Conservation (phyloP, 129 eudicot species). For the Centaurea solstitialis region DNA sequence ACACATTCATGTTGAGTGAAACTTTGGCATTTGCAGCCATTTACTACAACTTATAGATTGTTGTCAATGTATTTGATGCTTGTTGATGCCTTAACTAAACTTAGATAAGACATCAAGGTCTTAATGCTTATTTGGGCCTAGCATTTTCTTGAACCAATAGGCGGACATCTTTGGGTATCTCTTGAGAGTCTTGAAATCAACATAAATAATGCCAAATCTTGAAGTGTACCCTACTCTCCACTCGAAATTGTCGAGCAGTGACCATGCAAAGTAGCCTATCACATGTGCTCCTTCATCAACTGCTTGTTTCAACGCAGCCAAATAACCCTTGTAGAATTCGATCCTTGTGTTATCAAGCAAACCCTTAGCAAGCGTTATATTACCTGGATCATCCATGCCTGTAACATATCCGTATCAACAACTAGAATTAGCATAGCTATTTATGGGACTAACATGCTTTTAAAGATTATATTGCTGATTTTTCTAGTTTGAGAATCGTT, state of each 20-base stretch:
- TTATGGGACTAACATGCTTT: neutral
- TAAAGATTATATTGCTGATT: no score
- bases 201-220: slow-evolving; percentile 81
- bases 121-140: slow-evolving; percentile 38
- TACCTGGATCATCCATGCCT: slow-evolving; percentile 97
- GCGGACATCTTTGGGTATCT: slow-evolving; percentile 91
- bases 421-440: neutral
- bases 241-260: slow-evolving; percentile 86
- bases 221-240: slow-evolving; percentile 94
- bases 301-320: slow-evolving; percentile 57
- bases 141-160: slow-evolving; percentile 73
- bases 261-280: slow-evolving; percentile 92
- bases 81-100: neutral
- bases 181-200: slow-evolving; percentile 76
- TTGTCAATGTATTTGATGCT: slow-evolving; percentile 1
- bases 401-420: neutral
- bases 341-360: slow-evolving; percentile 65
- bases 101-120: neutral
- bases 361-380: slow-evolving; percentile 66
- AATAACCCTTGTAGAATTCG: slow-evolving; percentile 67
- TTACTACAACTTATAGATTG: slow-evolving; percentile 14
- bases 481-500: neutral
- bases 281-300: slow-evolving; percentile 85
- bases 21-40: slow-evolving; percentile 15
- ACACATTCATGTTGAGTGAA: neutral